Evolutionary conservation across 768 basidiomycete species (phyloP), one percentile per base, ranked within the genome.

Genomic region (Tricholoma sp.): DNA sequence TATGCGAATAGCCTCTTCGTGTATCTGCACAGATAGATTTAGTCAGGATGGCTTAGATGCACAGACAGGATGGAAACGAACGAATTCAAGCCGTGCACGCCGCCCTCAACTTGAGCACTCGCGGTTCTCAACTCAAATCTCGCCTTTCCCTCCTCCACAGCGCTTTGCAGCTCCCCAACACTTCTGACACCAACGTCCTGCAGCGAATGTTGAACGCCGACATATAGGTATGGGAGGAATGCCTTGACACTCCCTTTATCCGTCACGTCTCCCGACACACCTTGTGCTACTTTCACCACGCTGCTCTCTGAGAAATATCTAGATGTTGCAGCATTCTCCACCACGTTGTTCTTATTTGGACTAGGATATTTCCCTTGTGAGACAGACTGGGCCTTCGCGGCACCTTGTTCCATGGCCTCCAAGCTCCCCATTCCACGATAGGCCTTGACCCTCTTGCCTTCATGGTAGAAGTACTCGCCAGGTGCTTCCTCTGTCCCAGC

Each of bases 401-500:
- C 85, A 36, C 87, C 85, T 62, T 89, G 84, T 54, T 91, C 89
- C 91, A 94, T 95, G 3, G 93, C 91, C 73, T 95, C 92, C 66
- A 98, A 78, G 66, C 88, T 91, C 17, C 97, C 96, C 97, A 99
- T 99, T 4, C 97, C 97, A 55, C 97, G 88, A 75, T 98, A 99
- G 33, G 95, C 86, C 81, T 99, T 99, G 69, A 98, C 94, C 49
- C 97, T 88, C 78, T 97, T 97, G 60, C 97, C 97, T 61, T 98
- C 95, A 67, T 98, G 95, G 74, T 96, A 99, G 72, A 97, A 98
- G 78, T 97, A 99, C 75, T 98, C 94, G 63, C 97, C 97, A 0
- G 97, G 97, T 0, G 94, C 93, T 72, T 99, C 96, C 59, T 92
- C 87, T 34, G 97, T 98, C 31, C 96, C 96, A 2, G 97, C 97